Base-by-base conservation (phyloP, 2,329 filamentous ascomycete species). In the Basipetospora chlamydospora region DNA sequence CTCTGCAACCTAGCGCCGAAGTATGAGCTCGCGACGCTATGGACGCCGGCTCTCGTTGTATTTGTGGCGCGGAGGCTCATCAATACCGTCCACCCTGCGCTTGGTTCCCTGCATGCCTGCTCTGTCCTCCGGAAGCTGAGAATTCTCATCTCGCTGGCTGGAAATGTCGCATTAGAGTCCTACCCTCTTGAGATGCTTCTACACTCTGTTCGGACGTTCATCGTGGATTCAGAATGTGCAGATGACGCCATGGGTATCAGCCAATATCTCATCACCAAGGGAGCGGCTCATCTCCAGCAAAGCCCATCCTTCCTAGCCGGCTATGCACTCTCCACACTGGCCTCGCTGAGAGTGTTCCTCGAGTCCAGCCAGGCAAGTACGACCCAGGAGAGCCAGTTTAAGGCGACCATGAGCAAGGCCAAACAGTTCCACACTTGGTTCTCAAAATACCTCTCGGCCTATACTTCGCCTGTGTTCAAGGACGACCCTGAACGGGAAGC, bases 111-210 rank as follows among this genome's bases (percentile, higher is more conserved):
- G 5, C 82, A 95, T 54, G 80, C 83, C 26, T 90, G 85, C 51
- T 80, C 85, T 2, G 76, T 94, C 3, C 68, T 98, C 35, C 77
- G 87, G 26, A 94, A 92, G 51, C 68, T 96, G 32, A 72, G 86
- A 23, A 71, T 95, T 7, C 59, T 96, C 12, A 68, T 96, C 18
- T 80, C 76, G 41, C 61, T 96, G 31, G 80, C 85, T 18, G 86
- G 85, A 0, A 54, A 72, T 1, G 66, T 77, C 35, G 82, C 81
- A n/a, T 64, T 80, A 17, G 62, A 73, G 28, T 81, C 80, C 0
- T 96, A 96, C 50, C 82, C 85, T 9, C 55, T 95, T 11, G 84
- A 98, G 54, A 90, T 95, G 82, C 66, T 93, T 1, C 65, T 98
- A 2, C 82, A 86, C 47, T 79, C 81, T 2, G 64, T 94, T 15